These are phyloP conservation scores for Chrysophaeum taylorii DNA, from an alignment of 352 stramenopile species.

Conservation along the genomic window DNA sequence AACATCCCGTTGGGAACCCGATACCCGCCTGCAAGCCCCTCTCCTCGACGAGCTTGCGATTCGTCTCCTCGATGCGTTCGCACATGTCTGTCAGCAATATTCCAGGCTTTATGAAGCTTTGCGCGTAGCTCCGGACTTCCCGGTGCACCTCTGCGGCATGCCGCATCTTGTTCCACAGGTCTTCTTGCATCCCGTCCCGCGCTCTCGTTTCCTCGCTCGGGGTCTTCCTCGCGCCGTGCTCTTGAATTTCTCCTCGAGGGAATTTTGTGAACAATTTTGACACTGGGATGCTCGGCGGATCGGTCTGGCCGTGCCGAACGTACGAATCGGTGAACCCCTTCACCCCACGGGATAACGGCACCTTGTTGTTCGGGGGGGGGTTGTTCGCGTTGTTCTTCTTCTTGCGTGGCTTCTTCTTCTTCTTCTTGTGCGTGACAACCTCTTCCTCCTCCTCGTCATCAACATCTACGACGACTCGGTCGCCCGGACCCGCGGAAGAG, in stretches of 20 bases:
- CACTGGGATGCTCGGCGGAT: slow-evolving; percentile 85
- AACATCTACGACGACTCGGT: slow-evolving; percentile 46
- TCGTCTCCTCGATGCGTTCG: slow-evolving; percentile 86
- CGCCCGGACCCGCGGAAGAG: slow-evolving; percentile 42
- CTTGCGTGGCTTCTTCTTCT: slow-evolving; percentile 56
- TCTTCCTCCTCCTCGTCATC: slow-evolving; percentile 25
- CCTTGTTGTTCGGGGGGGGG: slow-evolving; percentile 18
- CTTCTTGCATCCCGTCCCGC: slow-evolving; percentile 58
- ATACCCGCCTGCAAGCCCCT: slow-evolving; percentile 75
- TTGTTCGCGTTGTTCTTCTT: slow-evolving; percentile 56
- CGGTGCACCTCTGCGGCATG: slow-evolving; percentile 87
- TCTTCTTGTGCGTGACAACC: slow-evolving; percentile 44
- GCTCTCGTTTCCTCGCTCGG: slow-evolving; percentile 67
- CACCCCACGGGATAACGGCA: slow-evolving; percentile 40
- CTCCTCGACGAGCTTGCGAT: slow-evolving; percentile 83
- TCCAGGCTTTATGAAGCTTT: slow-evolving; percentile 88
- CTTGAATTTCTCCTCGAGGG: slow-evolving; percentile 81
- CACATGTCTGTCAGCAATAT: slow-evolving; percentile 92
- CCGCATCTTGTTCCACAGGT: slow-evolving; percentile 70
- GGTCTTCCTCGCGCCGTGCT: slow-evolving; percentile 78
- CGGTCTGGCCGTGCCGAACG: slow-evolving; percentile 80
- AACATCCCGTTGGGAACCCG: slow-evolving; percentile 88
- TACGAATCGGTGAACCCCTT: slow-evolving; percentile 82
- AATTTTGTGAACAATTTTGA: slow-evolving; percentile 52
- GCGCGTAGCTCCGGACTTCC: slow-evolving; percentile 79